Base-by-base conservation (phyloP, 805 yeast genomes). In the Candida ortonii region DNA sequence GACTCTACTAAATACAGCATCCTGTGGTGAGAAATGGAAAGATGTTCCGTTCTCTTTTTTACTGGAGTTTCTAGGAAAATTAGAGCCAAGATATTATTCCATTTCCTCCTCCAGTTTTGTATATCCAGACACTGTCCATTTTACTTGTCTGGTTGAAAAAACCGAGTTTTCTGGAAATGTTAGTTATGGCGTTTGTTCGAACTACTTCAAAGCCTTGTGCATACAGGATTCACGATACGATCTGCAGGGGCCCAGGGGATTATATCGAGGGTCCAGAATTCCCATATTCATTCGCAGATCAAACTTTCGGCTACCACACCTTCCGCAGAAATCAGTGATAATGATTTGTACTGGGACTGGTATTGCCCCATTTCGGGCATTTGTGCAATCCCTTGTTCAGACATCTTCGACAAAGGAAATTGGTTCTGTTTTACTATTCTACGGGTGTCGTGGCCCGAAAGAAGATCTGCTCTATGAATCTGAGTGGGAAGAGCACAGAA, bases 341-440 rank as follows among this genome's bases (percentile, higher is more conserved):
- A 74, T 89, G 80, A 73, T 90, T 47, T 96, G 97, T 13, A 95
- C 96, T 21, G 97, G 97, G 39, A 88, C 96, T 5, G 97, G 97
- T 52, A 84, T 89, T 33, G 97, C 97, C 2, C 97, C 97, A 37
- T 84, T 88, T 68, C 76, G 97, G 59, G 97, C 90, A 2, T 90
- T 90, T 49, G 60, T 90, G 21, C 79, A 86, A 64, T 96, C 89
- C 53, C 43, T 55, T 5, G 78, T 77, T 9, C 53, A 58, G 19
- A 67, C 61, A 50, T 12, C 22, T 6, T 16, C 16, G 16, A 61
- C 63, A 9, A 59, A 60, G 49, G 69, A 65, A 11, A 64, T 82
- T 23, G 95, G 94, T 30, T 73, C 76, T 43, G 74, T 80, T 36
- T 30, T 84, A 14, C 67, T 89, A 39, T 85, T 86, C 57, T 88